These are phyloP conservation scores for Ophiostoma piceae DNA, from an alignment of 2,329 filamentous ascomycete species.

Conservation along the genomic window DNA sequence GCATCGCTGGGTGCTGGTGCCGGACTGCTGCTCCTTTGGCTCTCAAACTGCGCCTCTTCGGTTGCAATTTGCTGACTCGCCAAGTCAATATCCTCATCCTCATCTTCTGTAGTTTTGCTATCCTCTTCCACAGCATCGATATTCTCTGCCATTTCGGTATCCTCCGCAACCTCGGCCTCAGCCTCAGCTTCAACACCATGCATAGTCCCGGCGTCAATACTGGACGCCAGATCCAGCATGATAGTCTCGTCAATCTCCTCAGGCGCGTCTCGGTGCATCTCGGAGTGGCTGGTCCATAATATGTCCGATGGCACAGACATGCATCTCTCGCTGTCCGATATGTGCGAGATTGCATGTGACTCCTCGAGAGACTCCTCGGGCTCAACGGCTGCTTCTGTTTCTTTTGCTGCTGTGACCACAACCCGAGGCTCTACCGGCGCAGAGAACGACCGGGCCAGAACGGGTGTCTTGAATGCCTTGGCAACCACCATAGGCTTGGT, in stretches of 20 bases:
- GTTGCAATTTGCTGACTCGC: background rate
- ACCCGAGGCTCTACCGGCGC: background rate
- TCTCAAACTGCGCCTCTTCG: background rate
- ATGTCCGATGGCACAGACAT: background rate
- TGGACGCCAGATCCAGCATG: background rate
- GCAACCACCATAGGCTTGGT: conserved; percentile 8
- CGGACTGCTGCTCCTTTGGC: background rate
- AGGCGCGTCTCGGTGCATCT: background rate
- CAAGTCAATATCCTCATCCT: background rate
- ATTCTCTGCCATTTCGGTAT: background rate
- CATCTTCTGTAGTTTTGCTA: no score
- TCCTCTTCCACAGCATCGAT: background rate
- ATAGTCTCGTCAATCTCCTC: conserved; percentile 1
- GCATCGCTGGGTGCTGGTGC: background rate
- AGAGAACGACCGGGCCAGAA: background rate
- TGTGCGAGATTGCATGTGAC: background rate
- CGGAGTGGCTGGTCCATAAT: background rate
- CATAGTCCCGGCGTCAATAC: background rate
- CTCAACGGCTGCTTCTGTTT: background rate
- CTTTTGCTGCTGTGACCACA: background rate
- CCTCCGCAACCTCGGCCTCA: background rate
- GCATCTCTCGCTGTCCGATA: background rate
- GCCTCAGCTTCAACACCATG: background rate
- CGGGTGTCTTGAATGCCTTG: conserved; percentile 2
- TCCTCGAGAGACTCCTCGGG: background rate